Base-by-base conservation (phyloP, 2,329 filamentous ascomycete species). In the Fusarium subtropicale region DNA sequence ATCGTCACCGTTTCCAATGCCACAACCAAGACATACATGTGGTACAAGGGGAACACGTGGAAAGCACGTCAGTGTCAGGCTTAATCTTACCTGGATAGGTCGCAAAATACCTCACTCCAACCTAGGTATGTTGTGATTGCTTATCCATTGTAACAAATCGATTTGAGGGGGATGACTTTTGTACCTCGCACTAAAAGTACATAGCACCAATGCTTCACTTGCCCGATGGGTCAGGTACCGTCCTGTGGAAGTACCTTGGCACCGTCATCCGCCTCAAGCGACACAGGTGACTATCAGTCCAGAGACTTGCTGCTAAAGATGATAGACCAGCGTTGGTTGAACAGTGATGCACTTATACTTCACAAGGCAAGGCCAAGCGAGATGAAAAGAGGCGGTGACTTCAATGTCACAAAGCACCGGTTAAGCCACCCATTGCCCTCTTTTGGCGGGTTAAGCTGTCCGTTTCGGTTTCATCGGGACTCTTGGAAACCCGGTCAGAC, bases 81-180 rank as follows among this genome's bases (percentile, higher is more conserved):
- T 31, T 26, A 41, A 50, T 61, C 38, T 57, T 16, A 34, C 28
- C 50, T 55, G 7, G 47, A 24, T 24, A 28, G 20, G 8, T 46
- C 30, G 9, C 20, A 57, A 68, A 60, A 47, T 56, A 56, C 42
- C 60, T 53, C 51, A 62, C 15, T 31, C n/a, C 16, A 9, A 22
- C 20, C 20, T 22, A n/a, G n/a, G n/a, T n/a, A 12, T 54, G 47
- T 54, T 36, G 47, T 50, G 47, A 55, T 65, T 44, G 22, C 48
- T 42, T 47, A 28, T n/a, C 31, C 18, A 26, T 52, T n/a, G 39
- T 34, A 15, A 47, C 39, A 15, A 16, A 26, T 50, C n/a, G 24
- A 52, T 16, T 41, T 16, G 12, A 41, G 34, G n/a, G 6, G 15
- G 34, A 12, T 10, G 7, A 10, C 2, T 12, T 7, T 51, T 41